Percentiles rank a stretch among this genome's conserved stretches.
phyloP scores from a whole-genome alignment of 306 rosid genomes.

The Ammopiptanthus mongolicus region DNA sequence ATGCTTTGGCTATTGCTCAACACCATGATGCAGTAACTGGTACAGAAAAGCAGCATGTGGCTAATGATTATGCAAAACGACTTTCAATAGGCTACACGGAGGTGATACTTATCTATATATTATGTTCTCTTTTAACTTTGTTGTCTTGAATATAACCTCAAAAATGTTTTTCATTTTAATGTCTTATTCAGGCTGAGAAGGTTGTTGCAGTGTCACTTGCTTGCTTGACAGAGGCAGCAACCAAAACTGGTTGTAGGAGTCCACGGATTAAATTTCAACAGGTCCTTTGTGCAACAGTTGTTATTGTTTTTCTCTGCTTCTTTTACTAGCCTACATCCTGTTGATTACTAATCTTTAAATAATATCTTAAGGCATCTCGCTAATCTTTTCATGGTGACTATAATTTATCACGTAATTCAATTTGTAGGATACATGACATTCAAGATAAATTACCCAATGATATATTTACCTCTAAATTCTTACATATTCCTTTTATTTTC shows the following conservation, averaged over 20 bases:
- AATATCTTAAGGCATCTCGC: background rate
- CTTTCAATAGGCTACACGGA: conserved; percentile 69
- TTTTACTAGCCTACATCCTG: background rate
- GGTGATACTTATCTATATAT: conserved; percentile 30
- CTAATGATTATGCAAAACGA: conserved; percentile 79
- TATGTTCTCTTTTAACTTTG: background rate
- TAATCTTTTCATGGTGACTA: background rate
- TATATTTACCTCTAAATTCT: background rate
- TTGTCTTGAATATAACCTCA: conserved; percentile 8
- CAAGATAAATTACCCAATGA: background rate
- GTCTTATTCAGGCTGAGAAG: conserved; percentile 57
- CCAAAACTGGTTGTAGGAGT: conserved; percentile 30
- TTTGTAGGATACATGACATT: background rate
- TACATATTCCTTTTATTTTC: background rate
- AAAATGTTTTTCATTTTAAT: background rate
- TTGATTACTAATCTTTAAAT: background rate
- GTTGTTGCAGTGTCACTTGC: conserved; percentile 65
- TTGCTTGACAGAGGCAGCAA: conserved; percentile 34
- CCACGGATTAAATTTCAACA: conserved; percentile 49
- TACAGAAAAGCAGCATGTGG: conserved; percentile 76
- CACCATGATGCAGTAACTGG: conserved; percentile 93
- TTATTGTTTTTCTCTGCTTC: background rate
- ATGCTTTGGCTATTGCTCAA: conserved; percentile 83
- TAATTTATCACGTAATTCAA: background rate
- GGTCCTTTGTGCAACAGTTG: conserved; percentile 28